Conservation (phyloP, 225 moss, liverwort and hornwort species). For the Asterella californica region DNA sequence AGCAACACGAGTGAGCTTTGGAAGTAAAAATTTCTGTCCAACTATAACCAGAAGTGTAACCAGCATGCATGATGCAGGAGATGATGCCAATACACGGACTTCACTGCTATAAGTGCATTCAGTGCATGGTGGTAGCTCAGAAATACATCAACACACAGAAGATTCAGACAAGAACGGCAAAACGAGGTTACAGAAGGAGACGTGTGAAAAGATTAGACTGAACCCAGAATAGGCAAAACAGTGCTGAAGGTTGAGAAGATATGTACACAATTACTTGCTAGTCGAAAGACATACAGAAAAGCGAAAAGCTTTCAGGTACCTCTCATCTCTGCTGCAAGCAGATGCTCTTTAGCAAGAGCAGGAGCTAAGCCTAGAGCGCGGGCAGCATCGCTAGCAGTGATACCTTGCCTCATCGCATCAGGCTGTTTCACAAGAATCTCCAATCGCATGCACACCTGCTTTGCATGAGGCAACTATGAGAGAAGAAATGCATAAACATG, state of each 20-base stretch:
- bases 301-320: constrained; percentile 34
- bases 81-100: neutral
- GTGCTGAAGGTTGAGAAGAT: neutral
- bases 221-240: neutral
- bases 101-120: neutral
- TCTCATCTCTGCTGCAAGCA: constrained; percentile 81
- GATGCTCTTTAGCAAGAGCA: constrained; percentile 94
- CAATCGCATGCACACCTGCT: constrained; percentile 67
- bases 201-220: neutral
- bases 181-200: neutral
- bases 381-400: constrained; percentile 89
- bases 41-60: neutral
- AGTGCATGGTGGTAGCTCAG: neutral
- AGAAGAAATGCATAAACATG: neutral
- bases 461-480: neutral
- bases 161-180: neutral
- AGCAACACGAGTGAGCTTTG: too few species aligned
- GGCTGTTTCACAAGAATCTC: constrained; percentile 61
- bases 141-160: neutral
- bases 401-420: constrained; percentile 65
- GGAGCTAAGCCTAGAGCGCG: constrained; percentile 89
- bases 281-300: neutral
- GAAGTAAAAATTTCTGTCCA: neutral
- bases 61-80: neutral
- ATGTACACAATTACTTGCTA: neutral